These are phyloP conservation scores for Lotmaria passim DNA, from an alignment of 208 protist species.

Conservation along the genomic window DNA sequence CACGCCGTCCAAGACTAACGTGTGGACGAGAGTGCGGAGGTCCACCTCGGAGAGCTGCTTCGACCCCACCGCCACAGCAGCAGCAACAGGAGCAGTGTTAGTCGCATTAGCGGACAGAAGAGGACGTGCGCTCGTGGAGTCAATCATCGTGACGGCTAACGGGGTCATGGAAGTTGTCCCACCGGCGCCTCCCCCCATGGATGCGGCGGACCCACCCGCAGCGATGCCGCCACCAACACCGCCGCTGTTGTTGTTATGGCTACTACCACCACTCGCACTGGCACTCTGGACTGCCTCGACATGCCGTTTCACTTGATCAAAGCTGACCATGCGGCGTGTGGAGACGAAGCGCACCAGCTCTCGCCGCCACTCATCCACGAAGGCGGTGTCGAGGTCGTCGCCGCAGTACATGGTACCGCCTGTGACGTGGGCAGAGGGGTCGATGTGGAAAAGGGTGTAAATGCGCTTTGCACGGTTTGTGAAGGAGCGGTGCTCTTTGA, in stretches of 20 bases:
- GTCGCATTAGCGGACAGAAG: neutral
- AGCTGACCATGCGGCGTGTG: conserved; percentile 54
- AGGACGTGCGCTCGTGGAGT: conserved; percentile 8
- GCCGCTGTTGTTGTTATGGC: neutral
- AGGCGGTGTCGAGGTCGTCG: conserved; percentile 78
- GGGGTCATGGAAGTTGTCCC: neutral
- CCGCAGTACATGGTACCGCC: conserved; percentile 88
- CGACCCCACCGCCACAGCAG: neutral
- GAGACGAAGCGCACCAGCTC: conserved; percentile 32
- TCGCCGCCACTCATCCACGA: conserved; percentile 76
- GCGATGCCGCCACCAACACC: too few species aligned
- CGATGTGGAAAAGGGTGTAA: conserved; percentile 81
- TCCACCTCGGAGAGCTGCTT: conserved; percentile 51
- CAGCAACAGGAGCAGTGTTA: neutral
- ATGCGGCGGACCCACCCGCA: too few species aligned
- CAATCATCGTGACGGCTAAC: conserved; percentile 28
- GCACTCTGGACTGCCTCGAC: conserved; percentile 47
- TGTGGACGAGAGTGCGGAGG: conserved; percentile 63
- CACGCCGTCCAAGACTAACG: conserved; percentile 77
- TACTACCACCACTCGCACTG: too few species aligned
- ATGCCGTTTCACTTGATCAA: conserved; percentile 60
- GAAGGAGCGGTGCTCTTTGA: conserved; percentile 81
- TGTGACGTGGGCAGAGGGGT: conserved; percentile 77
- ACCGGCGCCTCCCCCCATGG: neutral
- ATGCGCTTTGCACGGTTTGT: conserved; percentile 84